Evolutionary conservation across 2,329 filamentous ascomycete species (phyloP).

Genomic region (Alternaria gaisen): DNA sequence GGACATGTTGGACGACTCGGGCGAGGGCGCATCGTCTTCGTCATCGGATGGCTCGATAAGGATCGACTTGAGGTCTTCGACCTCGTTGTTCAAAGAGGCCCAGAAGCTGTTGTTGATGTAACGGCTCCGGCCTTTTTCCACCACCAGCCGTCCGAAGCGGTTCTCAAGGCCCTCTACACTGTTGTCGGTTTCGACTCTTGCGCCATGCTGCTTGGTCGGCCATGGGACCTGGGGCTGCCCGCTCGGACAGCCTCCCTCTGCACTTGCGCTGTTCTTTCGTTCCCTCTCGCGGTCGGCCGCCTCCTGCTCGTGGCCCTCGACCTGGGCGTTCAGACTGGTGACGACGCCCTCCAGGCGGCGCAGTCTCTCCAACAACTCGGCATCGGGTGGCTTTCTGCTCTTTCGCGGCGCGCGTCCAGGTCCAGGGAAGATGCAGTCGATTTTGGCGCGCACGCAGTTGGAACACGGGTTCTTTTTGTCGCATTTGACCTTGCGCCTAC

Average conservation of each 20-base stretch:
- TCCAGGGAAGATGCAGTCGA: constrained; percentile 77
- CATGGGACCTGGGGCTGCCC: neutral
- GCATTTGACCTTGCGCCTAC: constrained; percentile 73
- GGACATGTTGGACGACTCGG: constrained; percentile 44
- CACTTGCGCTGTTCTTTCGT: constrained; percentile 22
- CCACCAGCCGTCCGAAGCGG: constrained; percentile 72
- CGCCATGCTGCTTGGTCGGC: neutral
- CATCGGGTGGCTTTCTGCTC: constrained; percentile 72
- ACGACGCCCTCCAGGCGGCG: constrained; percentile 80
- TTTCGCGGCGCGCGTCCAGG: constrained; percentile 77
- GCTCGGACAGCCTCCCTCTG: constrained; percentile 15
- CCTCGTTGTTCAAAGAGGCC: constrained; percentile 78
- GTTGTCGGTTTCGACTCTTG: constrained; percentile 40
- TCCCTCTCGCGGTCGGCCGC: constrained; percentile 39
- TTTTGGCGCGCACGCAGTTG: constrained; percentile 75
- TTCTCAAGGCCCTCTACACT: constrained; percentile 55
- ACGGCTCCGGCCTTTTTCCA: constrained; percentile 74
- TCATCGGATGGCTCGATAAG: constrained; percentile 69
- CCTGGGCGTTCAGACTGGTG: constrained; percentile 61
- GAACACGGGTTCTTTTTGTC: constrained; percentile 80
- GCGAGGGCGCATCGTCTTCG: constrained; percentile 63
- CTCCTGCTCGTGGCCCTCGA: constrained; percentile 49
- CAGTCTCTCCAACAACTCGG: constrained; percentile 76
- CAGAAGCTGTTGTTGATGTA: constrained; percentile 82
- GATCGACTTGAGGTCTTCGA: constrained; percentile 69